Conservation (phyloP, 441 rosid genomes). For the California macrophylla region DNA sequence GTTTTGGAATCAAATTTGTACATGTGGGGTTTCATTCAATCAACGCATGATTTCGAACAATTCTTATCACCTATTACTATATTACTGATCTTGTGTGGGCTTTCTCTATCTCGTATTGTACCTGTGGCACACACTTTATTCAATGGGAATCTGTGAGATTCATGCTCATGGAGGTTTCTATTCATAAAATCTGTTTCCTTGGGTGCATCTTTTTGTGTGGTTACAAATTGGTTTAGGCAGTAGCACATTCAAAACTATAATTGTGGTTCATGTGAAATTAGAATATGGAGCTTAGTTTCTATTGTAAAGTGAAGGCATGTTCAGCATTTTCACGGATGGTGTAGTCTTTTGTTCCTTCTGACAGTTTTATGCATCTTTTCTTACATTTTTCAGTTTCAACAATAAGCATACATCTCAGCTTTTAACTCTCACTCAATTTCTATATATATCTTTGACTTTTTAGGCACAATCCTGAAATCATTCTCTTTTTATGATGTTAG, state of each 20-base stretch:
- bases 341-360: neutral
- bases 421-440: neutral
- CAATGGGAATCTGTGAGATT: neutral
- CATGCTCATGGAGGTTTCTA: neutral
- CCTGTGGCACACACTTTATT: neutral
- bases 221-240: no score
- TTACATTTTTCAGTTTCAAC: neutral
- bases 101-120: neutral
- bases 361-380: neutral
- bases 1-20: no score
- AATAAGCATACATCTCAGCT: neutral
- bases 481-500: conserved; percentile 28
- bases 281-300: neutral
- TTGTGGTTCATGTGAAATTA: neutral
- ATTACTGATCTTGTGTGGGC: neutral
- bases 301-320: neutral
- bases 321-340: neutral
- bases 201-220: neutral
- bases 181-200: neutral
- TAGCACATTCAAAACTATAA: no score
- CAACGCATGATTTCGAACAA: neutral
- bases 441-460: neutral
- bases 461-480: neutral
- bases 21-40: no score
- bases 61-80: neutral